phyloP scores from a whole-genome alignment of 768 basidiomycete genomes.

The Panellus pusillus region DNA sequence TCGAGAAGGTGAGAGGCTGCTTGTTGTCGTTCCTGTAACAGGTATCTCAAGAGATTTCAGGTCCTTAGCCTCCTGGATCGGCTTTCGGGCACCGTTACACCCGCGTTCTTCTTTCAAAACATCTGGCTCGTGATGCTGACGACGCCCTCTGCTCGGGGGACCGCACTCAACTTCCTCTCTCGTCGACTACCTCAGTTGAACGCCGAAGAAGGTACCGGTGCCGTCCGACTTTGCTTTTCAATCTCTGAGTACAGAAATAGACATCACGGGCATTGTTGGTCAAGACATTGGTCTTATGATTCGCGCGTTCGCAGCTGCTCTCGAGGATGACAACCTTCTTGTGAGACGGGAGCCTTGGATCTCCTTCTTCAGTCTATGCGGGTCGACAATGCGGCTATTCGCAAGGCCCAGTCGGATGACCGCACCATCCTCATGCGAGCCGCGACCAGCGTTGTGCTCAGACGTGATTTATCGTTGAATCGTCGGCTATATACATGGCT shows the following conservation, averaged over 20 bases:
- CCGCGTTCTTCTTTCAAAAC: conserved; percentile 92
- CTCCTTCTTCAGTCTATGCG: conserved; percentile 76
- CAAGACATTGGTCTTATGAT: conserved; percentile 92
- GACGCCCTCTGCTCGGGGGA: conserved; percentile 79
- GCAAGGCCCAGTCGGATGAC: conserved; percentile 70
- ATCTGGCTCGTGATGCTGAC: conserved; percentile 94
- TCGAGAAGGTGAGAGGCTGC: conserved; percentile 66
- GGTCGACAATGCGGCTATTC: conserved; percentile 70
- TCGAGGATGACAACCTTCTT: conserved; percentile 93
- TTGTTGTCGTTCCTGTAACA: conserved; percentile 6
- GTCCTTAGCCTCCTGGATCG: conserved; percentile 79
- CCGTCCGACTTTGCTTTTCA: background rate
- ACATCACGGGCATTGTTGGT: conserved; percentile 73
- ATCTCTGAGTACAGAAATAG: conserved; percentile 29
- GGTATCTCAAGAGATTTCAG: conserved; percentile 34
- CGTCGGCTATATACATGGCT: conserved; percentile 93
- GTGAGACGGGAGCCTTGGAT: conserved; percentile 86
- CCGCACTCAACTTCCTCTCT: conserved; percentile 84
- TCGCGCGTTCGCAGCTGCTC: conserved; percentile 82
- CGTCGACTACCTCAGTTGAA: conserved; percentile 73
- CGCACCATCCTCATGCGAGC: conserved; percentile 82
- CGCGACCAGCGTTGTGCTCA: conserved; percentile 84
- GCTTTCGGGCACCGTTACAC: conserved; percentile 80
- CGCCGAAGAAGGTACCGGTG: conserved; percentile 61
- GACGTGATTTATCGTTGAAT: conserved; percentile 90